Evolutionary conservation across 2,329 filamentous ascomycete species (phyloP).

Genomic region (Tympanopsis confertula): DNA sequence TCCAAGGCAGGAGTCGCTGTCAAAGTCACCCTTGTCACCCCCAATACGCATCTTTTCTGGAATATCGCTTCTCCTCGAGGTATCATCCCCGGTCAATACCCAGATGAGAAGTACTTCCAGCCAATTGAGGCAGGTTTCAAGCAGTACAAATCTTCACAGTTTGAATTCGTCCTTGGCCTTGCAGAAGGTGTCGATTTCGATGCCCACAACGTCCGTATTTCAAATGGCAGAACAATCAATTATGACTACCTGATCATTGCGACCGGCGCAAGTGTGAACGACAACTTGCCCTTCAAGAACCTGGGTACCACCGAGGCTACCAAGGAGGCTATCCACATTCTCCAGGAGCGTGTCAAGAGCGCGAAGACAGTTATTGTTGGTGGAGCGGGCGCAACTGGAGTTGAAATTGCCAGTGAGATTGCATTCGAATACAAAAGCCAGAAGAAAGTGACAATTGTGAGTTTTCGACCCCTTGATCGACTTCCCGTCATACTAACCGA

Average conservation of each 20-base stretch:
- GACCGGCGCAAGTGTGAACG: slow-evolving; percentile 33
- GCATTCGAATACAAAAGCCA: slow-evolving; percentile 34
- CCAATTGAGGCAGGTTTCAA: slow-evolving; percentile 30
- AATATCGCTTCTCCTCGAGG: slow-evolving; percentile 33
- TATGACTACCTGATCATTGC: slow-evolving; percentile 44
- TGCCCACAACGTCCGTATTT: slow-evolving; percentile 27
- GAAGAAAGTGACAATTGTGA: slow-evolving; percentile 6
- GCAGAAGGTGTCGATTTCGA: slow-evolving; percentile 30
- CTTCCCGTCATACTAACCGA: no score
- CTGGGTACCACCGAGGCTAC: slow-evolving; percentile 28
- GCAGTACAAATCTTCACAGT: slow-evolving; percentile 30
- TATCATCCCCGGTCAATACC: slow-evolving; percentile 30
- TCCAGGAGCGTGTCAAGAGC: slow-evolving; percentile 22
- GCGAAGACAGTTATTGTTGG: slow-evolving; percentile 37
- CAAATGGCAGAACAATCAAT: slow-evolving; percentile 18
- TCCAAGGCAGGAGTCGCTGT: slow-evolving; percentile 25
- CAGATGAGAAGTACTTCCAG: slow-evolving; percentile 27
- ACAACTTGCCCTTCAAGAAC: slow-evolving; percentile 36
- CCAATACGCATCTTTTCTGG: slow-evolving; percentile 37
- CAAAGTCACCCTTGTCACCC: slow-evolving; percentile 32
- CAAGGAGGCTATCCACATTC: slow-evolving; percentile 20
- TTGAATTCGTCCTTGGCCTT: slow-evolving; percentile 38
- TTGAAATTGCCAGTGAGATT: slow-evolving; percentile 39
- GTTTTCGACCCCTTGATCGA: no score
- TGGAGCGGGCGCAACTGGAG: slow-evolving; percentile 36